These are phyloP conservation scores for Xylariaceae sp. DNA, from an alignment of 2,329 filamentous ascomycete species.

Conservation along the genomic window DNA sequence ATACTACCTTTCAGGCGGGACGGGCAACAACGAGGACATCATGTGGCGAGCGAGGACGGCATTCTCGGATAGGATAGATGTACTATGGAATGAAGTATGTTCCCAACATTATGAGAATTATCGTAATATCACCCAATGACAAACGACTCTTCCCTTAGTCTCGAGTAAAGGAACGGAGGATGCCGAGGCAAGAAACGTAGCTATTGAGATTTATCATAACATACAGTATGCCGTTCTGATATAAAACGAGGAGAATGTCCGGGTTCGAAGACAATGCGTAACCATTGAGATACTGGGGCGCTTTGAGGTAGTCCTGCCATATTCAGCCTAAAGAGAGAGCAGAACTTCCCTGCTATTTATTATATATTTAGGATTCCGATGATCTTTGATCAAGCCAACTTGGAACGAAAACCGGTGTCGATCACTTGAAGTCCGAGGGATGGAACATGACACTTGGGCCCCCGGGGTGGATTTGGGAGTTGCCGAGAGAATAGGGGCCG, in stretches of 20 bases:
- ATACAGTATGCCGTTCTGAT: slow-evolving; percentile 6
- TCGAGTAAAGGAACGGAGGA: not conserved
- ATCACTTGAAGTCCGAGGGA: slow-evolving; percentile 20
- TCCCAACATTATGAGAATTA: not conserved
- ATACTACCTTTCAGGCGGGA: too few relatives aligned
- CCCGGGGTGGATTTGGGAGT: slow-evolving; percentile 12
- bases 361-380: slow-evolving; percentile 2
- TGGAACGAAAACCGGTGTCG: not conserved
- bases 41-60: not conserved
- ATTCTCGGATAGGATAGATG: not conserved
- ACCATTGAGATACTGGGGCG: not conserved
- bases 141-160: not conserved
- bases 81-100: not conserved
- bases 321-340: not conserved
- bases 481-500: slow-evolving; percentile 9
- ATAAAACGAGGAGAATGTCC: not conserved
- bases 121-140: not conserved
- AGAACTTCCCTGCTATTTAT: slow-evolving; percentile 1
- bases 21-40: not conserved
- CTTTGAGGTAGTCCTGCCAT: not conserved
- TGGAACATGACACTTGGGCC: slow-evolving; percentile 22
- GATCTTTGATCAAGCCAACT: not conserved
- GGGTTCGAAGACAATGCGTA: not conserved
- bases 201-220: not conserved
- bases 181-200: not conserved